Evolutionary conservation across 2,329 filamentous ascomycete genomes (phyloP).

Genomic region (Sporothrix pseudoabietina): DNA sequence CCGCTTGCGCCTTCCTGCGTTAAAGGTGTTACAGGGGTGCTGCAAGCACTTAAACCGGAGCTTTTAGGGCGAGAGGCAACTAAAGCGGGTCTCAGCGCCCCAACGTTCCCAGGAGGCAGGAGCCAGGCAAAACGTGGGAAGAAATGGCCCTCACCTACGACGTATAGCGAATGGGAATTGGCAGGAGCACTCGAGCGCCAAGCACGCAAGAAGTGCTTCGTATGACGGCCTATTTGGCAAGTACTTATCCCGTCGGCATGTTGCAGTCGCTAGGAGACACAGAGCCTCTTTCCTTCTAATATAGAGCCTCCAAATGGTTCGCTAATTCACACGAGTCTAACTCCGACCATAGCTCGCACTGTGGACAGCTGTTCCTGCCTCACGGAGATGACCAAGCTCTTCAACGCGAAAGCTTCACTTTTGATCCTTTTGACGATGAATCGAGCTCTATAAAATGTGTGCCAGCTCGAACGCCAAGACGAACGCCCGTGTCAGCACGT

Average conservation of each 20-base stretch:
- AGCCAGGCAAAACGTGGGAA: background rate
- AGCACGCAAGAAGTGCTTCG: background rate
- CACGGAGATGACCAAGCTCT: background rate
- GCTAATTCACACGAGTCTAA: slow-evolving; percentile 1
- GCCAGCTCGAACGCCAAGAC: background rate
- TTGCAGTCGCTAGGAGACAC: background rate
- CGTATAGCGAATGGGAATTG: too few species aligned
- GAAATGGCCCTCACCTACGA: background rate
- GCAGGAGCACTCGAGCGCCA: background rate
- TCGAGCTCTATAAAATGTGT: background rate
- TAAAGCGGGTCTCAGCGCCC: background rate
- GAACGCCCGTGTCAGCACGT: background rate
- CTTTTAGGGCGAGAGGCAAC: slow-evolving; percentile 1
- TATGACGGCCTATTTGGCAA: background rate
- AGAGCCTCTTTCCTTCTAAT: background rate
- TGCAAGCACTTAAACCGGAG: slow-evolving; percentile 15
- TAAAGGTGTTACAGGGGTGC: background rate
- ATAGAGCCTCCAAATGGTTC: background rate
- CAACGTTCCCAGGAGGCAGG: background rate
- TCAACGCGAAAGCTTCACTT: slow-evolving; percentile 6
- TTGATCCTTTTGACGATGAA: background rate
- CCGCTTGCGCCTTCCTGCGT: background rate
- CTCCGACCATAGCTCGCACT: slow-evolving; percentile 14
- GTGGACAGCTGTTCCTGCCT: background rate
- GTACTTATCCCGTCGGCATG: background rate